These are phyloP conservation scores for Sapria himalayana DNA, from an alignment of 345 rosid species.

Conservation along the genomic window DNA sequence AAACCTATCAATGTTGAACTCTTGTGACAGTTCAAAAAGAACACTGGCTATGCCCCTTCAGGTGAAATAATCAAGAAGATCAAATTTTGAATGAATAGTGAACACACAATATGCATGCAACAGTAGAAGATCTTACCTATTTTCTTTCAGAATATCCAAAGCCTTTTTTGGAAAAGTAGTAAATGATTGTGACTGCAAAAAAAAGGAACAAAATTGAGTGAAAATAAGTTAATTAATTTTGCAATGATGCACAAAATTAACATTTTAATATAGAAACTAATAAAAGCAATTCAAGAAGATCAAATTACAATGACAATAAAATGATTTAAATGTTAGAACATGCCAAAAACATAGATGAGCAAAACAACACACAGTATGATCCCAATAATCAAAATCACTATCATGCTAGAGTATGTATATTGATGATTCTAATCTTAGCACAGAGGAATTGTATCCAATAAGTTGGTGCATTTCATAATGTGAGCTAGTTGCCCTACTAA, in stretches of 20 bases:
- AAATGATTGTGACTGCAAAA: slow-evolving; percentile 40
- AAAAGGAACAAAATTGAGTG: slow-evolving; percentile 13
- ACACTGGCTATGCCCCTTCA: slow-evolving; percentile 41
- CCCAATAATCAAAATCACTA: no score
- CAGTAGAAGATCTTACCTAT: slow-evolving; percentile 30
- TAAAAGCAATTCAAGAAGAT: no score
- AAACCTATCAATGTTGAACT: slow-evolving; percentile 60
- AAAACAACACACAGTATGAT: no score
- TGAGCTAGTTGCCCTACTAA: no score
- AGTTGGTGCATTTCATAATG: no score
- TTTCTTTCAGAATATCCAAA: slow-evolving; percentile 46
- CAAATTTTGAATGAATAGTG: not conserved
- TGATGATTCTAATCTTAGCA: no score
- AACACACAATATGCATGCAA: slow-evolving; percentile 1
- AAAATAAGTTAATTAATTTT: slow-evolving; percentile 6
- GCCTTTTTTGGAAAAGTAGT: slow-evolving; percentile 46
- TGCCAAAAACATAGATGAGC: no score
- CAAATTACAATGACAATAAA: no score
- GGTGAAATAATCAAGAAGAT: slow-evolving; percentile 2
- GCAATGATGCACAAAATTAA: not conserved
- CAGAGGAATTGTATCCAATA: no score
- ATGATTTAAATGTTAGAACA: no score
- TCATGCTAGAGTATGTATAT: no score
- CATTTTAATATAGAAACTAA: not conserved
- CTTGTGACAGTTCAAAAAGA: slow-evolving; percentile 45